Conservation (phyloP, 768 basidiomycete genomes). For the Rhizopogon sp. region DNA sequence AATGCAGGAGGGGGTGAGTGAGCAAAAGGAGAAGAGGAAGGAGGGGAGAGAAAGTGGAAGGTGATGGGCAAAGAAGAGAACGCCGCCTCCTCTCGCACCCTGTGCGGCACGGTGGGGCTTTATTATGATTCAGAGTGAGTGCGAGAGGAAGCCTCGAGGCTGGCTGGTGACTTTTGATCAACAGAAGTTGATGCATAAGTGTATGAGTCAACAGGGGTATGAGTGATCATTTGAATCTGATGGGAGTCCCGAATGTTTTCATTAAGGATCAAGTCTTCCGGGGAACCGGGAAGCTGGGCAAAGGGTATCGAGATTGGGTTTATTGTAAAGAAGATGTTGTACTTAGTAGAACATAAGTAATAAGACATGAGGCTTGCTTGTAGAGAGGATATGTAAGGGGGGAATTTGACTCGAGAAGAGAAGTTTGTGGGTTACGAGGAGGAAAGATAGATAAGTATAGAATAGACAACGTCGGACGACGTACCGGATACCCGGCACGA, state of each 20-base stretch:
- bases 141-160: not conserved
- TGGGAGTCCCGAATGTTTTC: not conserved
- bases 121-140: too few relatives aligned
- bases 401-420: too few relatives aligned
- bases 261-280: conserved; percentile 1
- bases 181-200: too few relatives aligned
- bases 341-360: not conserved
- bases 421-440: too few relatives aligned
- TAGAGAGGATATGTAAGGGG: too few relatives aligned
- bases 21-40: not conserved
- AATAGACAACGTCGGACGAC: too few relatives aligned
- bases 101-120: not conserved
- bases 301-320: not conserved
- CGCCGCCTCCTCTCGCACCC: not conserved
- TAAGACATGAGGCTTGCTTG: not conserved
- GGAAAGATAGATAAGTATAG: too few relatives aligned
- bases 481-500: too few relatives aligned
- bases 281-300: not conserved
- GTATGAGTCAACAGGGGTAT: not conserved
- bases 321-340: not conserved
- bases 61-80: not conserved
- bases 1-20: not conserved
- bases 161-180: too few relatives aligned
- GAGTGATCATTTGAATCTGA: not conserved
- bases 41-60: not conserved